Evolutionary conservation across 805 yeast species (phyloP).

Genomic region (Danielia reshetovae): DNA sequence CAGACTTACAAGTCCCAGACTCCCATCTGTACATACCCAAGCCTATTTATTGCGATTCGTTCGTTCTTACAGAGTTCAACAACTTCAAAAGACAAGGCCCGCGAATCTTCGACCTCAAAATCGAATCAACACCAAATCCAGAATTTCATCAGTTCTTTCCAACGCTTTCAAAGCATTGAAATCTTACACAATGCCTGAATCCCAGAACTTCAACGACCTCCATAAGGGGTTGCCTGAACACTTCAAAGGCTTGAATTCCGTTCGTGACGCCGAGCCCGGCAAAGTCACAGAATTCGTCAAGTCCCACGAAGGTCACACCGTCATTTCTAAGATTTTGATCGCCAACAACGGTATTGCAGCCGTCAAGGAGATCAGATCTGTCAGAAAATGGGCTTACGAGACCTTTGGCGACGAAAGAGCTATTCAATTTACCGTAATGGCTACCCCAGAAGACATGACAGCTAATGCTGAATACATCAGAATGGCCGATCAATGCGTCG

Average conservation of each 20-base stretch:
- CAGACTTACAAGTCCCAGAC: neutral
- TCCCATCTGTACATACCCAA: slow-evolving; percentile 1
- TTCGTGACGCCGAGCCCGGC: slow-evolving; percentile 73
- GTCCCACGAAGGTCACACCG: slow-evolving; percentile 90
- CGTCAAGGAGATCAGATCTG: slow-evolving; percentile 95
- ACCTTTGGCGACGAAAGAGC: slow-evolving; percentile 96
- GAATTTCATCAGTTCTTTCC: neutral
- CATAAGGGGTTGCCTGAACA: slow-evolving; percentile 53
- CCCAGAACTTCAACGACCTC: slow-evolving; percentile 12
- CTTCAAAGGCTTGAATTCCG: slow-evolving; percentile 78
- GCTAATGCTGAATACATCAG: slow-evolving; percentile 97
- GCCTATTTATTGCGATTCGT: neutral
- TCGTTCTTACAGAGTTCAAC: neutral
- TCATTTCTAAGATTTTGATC: slow-evolving; percentile 79
- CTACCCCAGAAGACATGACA: slow-evolving; percentile 97
- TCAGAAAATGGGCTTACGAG: slow-evolving; percentile 98
- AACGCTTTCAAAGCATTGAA: neutral
- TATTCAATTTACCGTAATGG: slow-evolving; percentile 95
- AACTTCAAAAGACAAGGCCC: neutral
- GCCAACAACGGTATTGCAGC: slow-evolving; percentile 99
- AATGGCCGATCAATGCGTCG: slow-evolving; percentile 98
- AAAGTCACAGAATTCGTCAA: slow-evolving; percentile 79
- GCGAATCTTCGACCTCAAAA: neutral
- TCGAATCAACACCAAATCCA: too few relatives aligned
- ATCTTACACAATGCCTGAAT: slow-evolving; percentile 13